Percentiles rank a stretch among this genome's conserved stretches.
phyloP scores from a whole-genome alignment of 2,329 filamentous ascomycete genomes.

The Gremmenia infestans region DNA sequence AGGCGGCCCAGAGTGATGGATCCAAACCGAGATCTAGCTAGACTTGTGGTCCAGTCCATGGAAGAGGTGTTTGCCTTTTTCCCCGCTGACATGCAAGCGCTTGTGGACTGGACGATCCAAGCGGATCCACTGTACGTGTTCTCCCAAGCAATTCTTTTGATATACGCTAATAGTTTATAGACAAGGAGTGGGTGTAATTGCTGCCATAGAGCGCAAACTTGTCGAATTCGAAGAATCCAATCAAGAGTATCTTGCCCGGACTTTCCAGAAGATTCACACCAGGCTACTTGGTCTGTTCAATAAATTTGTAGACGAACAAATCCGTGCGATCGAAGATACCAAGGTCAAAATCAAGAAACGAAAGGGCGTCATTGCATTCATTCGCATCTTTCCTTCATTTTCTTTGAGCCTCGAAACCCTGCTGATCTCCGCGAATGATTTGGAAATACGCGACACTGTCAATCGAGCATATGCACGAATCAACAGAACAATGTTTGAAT shows the following conservation, averaged over 20 bases:
- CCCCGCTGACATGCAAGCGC: constrained; percentile 67
- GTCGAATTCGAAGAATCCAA: constrained; percentile 80
- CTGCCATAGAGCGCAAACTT: constrained; percentile 73
- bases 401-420: constrained; percentile 79
- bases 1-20: constrained; percentile 75
- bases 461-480: constrained; percentile 86
- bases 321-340: constrained; percentile 92
- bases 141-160: neutral
- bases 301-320: constrained; percentile 90
- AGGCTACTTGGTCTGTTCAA: constrained; percentile 71
- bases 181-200: constrained; percentile 85
- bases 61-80: constrained; percentile 83
- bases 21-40: constrained; percentile 80
- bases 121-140: constrained; percentile 72
- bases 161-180: constrained; percentile 37
- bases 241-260: constrained; percentile 81
- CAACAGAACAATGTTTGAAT: constrained; percentile 95
- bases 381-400: constrained; percentile 88
- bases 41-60: constrained; percentile 80
- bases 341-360: constrained; percentile 99
- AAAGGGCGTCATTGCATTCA: constrained; percentile 92
- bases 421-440: constrained; percentile 56
- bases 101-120: constrained; percentile 79
- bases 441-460: constrained; percentile 69
- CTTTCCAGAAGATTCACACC: constrained; percentile 74